Evolutionary conservation across 495 filamentous ascomycete genomes (phyloP).

Genomic region (Chlorociboria aeruginascens): DNA sequence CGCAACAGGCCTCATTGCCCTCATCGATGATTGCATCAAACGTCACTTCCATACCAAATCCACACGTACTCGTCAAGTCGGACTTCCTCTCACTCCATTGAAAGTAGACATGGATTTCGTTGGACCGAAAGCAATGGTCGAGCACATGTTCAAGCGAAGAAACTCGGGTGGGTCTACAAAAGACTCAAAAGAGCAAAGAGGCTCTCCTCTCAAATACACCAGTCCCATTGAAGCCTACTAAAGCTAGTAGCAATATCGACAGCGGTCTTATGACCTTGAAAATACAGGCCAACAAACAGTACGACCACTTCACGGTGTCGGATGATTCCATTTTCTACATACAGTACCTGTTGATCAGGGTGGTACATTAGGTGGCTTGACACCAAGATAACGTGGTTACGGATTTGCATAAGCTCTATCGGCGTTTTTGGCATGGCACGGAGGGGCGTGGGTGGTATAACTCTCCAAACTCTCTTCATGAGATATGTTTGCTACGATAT

Average conservation of each 20-base stretch:
- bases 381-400: too few species aligned
- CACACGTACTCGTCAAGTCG: conserved; percentile 5
- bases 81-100: conserved; percentile 12
- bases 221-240: conserved; percentile 4
- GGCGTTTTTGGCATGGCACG: too few species aligned
- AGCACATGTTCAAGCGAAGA: conserved; percentile 17
- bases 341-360: conserved; percentile 4
- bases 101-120: conserved; percentile 18
- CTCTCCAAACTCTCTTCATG: too few species aligned
- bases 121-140: conserved; percentile 14
- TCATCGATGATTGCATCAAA: conserved; percentile 71
- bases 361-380: background rate
- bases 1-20: conserved; percentile 75
- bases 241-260: background rate
- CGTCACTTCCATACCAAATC: conserved; percentile 5
- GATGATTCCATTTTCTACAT: background rate
- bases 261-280: background rate
- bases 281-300: background rate
- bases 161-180: conserved; percentile 10
- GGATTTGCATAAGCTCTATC: too few species aligned
- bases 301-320: background rate
- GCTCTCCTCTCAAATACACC: conserved; percentile 7
- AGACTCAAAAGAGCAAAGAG: conserved; percentile 4
- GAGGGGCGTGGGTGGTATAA: too few species aligned
- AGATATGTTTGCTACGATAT: too few species aligned